These are phyloP conservation scores for Cyberlindnera subsufficiens DNA, from an alignment of 805 yeast species.

Conservation along the genomic window DNA sequence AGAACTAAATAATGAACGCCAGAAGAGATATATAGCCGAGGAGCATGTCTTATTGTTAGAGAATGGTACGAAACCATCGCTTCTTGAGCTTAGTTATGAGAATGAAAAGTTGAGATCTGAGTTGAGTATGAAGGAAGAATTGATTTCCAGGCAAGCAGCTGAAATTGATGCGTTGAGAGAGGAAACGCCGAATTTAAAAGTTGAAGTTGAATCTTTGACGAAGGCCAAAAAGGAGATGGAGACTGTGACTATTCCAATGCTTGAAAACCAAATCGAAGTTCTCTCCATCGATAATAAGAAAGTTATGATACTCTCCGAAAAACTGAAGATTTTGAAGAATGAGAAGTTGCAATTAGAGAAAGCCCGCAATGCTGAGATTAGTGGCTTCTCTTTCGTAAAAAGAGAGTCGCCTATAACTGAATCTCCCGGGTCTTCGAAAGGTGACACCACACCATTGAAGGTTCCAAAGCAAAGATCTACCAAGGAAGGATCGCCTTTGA, in stretches of 20 bases:
- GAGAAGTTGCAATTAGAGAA: slow-evolving; percentile 27
- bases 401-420: background rate
- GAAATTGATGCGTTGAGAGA: slow-evolving; percentile 34
- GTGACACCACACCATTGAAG: background rate
- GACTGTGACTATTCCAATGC: slow-evolving; percentile 37
- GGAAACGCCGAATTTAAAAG: slow-evolving; percentile 32
- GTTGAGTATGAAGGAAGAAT: slow-evolving; percentile 42
- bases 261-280: slow-evolving; percentile 36
- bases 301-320: slow-evolving; percentile 19
- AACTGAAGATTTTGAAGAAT: slow-evolving; percentile 23
- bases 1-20: slow-evolving; percentile 57
- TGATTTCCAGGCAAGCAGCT: slow-evolving; percentile 39
- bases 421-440: background rate
- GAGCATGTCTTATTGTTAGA: slow-evolving; percentile 58
- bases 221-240: slow-evolving; percentile 38
- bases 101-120: slow-evolving; percentile 46
- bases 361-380: background rate
- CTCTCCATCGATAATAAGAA: slow-evolving; percentile 23
- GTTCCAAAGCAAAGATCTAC: background rate
- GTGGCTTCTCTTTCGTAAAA: slow-evolving; percentile 1
- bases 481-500: slow-evolving; percentile 1
- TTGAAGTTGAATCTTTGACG: slow-evolving; percentile 34
- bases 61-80: slow-evolving; percentile 45
- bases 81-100: slow-evolving; percentile 50
- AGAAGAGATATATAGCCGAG: slow-evolving; percentile 62